Percentiles rank a stretch among this genome's conserved stretches.
Conservation (phyloP, 768 basidiomycete genomes). For the Termitomyces sp. region DNA sequence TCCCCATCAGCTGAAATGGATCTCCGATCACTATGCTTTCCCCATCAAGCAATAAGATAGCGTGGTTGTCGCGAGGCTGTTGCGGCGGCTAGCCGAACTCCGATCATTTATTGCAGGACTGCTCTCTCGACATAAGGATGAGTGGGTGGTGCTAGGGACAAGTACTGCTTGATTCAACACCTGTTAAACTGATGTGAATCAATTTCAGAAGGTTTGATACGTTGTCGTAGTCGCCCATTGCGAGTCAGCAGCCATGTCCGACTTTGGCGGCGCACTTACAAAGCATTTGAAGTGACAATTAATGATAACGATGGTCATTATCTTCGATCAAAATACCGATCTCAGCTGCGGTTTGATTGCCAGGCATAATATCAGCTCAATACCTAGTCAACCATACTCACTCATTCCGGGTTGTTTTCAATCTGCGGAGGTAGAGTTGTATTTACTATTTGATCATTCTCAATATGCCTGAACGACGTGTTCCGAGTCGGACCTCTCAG, state of each 20-base stretch:
- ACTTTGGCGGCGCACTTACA: constrained; percentile 7
- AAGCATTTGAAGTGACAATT: constrained; percentile 5
- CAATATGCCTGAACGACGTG: neutral
- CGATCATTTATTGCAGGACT: constrained; percentile 12
- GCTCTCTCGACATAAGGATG: constrained; percentile 3
- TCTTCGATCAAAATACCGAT: constrained; percentile 9
- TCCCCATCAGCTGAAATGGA: constrained; percentile 12
- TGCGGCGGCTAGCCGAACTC: constrained; percentile 11
- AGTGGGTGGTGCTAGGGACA: neutral
- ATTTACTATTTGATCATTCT: neutral
- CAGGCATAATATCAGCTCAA: neutral
- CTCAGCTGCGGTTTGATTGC: constrained; percentile 7
- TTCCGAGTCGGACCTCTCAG: constrained; percentile 11
- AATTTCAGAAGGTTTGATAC: constrained; percentile 1
- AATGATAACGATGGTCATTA: constrained; percentile 10
- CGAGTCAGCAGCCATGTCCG: constrained; percentile 1
- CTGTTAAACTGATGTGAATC: constrained; percentile 1
- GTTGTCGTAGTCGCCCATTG: neutral
- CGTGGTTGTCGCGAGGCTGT: constrained; percentile 5
- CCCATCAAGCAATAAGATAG: constrained; percentile 3
- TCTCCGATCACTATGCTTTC: constrained; percentile 10
- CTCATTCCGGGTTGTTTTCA: neutral
- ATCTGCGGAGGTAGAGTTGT: constrained; percentile 1
- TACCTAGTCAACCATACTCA: neutral
- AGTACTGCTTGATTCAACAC: neutral